Percentiles rank a stretch among this genome's conserved stretches.
Evolutionary conservation across 371 early-diverging fungal genomes (phyloP).

Genomic region (Nematocida ausubeli): DNA sequence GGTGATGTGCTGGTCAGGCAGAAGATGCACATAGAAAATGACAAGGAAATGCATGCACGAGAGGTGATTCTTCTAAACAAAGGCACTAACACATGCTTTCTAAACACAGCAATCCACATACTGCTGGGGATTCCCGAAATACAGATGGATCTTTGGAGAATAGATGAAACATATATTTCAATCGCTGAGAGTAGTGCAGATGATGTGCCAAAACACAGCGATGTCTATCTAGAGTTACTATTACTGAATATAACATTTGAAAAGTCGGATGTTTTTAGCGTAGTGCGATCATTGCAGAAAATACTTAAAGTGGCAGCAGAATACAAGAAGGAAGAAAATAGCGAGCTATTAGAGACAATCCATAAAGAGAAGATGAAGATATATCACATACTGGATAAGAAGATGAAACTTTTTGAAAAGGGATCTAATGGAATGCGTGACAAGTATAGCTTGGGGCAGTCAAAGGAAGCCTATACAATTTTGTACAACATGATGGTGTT

Average conservation of each 20-base stretch:
- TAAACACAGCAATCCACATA: background rate
- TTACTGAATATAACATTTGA: too few species aligned
- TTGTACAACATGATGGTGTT: background rate
- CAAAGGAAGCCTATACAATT: background rate
- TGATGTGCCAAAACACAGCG: too few species aligned
- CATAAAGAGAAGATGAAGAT: background rate
- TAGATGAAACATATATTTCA: too few species aligned
- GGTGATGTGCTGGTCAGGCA: background rate
- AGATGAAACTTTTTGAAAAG: background rate
- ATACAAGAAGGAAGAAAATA: too few species aligned
- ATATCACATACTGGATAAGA: background rate
- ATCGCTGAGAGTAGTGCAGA: too few species aligned
- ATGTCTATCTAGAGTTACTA: too few species aligned
- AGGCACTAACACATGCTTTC: background rate
- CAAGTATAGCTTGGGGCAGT: background rate
- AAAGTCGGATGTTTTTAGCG: too few species aligned
- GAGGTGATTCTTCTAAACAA: background rate
- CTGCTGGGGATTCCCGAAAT: background rate
- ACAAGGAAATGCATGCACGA: background rate
- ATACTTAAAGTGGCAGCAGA: too few species aligned
- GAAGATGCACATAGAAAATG: background rate
- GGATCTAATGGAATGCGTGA: background rate
- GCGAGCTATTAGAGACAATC: too few species aligned
- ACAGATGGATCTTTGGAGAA: background rate
- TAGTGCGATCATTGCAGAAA: too few species aligned